phyloP scores from a whole-genome alignment of 768 basidiomycete species.

The Termitomyces sp. region DNA sequence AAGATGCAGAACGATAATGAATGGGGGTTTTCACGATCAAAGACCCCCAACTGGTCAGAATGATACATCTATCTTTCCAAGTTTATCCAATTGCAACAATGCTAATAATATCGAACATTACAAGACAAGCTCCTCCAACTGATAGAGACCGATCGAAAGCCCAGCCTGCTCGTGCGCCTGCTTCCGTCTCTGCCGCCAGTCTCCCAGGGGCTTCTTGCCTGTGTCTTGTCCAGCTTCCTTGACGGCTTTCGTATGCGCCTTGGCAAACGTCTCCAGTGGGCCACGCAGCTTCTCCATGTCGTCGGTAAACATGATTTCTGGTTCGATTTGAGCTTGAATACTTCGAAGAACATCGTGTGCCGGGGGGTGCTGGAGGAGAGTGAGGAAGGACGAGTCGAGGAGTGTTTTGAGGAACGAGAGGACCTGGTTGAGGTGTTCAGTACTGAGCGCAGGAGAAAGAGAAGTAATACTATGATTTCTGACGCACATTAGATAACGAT shows the following conservation, averaged over 20 bases:
- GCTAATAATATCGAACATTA: not conserved
- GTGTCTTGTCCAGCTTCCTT: slow-evolving; percentile 35
- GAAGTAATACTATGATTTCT: not conserved
- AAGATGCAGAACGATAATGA: not conserved
- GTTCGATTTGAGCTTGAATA: slow-evolving; percentile 46
- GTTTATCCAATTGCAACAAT: not conserved
- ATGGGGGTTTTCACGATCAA: not conserved
- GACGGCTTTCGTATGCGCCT: slow-evolving; percentile 43
- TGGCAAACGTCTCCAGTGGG: slow-evolving; percentile 56
- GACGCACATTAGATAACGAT: slow-evolving; percentile 34
- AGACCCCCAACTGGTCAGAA: not conserved
- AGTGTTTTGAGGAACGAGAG: slow-evolving; percentile 57
- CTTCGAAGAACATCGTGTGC: slow-evolving; percentile 47
- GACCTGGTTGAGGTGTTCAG: slow-evolving; percentile 30
- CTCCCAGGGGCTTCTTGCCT: slow-evolving; percentile 27
- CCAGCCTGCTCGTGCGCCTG: slow-evolving; percentile 45
- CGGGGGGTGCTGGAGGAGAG: slow-evolving; percentile 58
- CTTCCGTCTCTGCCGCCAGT: slow-evolving; percentile 52
- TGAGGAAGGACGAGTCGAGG: slow-evolving; percentile 68
- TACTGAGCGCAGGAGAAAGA: not conserved
- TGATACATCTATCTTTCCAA: not conserved
- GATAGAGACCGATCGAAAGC: slow-evolving; percentile 59
- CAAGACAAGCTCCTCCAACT: slow-evolving; percentile 64
- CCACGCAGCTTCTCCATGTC: slow-evolving; percentile 53
- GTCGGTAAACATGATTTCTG: slow-evolving; percentile 47